A percentile compares a stretch with the other conserved stretches of the same genome.
These are phyloP conservation scores for Nakaseomyces glabratus DNA, from an alignment of 1,139 yeast genomes.

Conservation along the genomic window DNA sequence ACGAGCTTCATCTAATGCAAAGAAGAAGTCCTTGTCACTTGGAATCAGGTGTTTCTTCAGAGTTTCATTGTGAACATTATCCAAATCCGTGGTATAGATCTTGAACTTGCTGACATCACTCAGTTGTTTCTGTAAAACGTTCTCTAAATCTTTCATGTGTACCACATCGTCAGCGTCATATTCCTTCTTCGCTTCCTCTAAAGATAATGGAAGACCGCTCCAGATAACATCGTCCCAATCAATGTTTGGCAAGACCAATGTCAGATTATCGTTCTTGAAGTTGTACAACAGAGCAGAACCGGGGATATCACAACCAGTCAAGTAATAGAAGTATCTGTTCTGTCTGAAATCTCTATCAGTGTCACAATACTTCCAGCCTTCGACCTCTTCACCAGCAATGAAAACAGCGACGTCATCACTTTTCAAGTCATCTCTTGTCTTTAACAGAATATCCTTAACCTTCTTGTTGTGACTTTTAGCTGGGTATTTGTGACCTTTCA, in stretches of 20 bases:
- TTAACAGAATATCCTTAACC: conserved; percentile 31
- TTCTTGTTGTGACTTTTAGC: conserved; percentile 42
- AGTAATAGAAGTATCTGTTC: conserved; percentile 79
- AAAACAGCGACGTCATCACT: conserved; percentile 34
- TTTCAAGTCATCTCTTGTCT: conserved; percentile 1
- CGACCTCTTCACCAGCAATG: conserved; percentile 59
- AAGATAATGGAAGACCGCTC: conserved; percentile 72
- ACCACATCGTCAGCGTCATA: conserved; percentile 79
- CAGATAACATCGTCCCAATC: conserved; percentile 92
- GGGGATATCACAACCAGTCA: conserved; percentile 77
- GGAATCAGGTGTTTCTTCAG: conserved; percentile 34
- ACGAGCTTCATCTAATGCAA: conserved; percentile 81
- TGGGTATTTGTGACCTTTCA: conserved; percentile 17
- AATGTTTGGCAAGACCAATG: conserved; percentile 69
- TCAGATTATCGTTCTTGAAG: conserved; percentile 45
- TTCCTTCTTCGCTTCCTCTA: conserved; percentile 52
- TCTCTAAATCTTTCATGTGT: conserved; percentile 43
- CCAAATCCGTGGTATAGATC: conserved; percentile 35
- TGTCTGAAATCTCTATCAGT: conserved; percentile 76
- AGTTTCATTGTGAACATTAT: conserved; percentile 28
- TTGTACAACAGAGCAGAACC: conserved; percentile 64
- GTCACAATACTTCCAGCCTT: conserved; percentile 69
- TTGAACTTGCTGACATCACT: conserved; percentile 21
- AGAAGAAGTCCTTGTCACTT: conserved; percentile 46
- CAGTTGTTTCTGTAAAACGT: conserved; percentile 26